Evolutionary conservation across 495 filamentous ascomycete species (phyloP), one percentile per base, ranked within the genome.

Genomic region (Neurospora africana): DNA sequence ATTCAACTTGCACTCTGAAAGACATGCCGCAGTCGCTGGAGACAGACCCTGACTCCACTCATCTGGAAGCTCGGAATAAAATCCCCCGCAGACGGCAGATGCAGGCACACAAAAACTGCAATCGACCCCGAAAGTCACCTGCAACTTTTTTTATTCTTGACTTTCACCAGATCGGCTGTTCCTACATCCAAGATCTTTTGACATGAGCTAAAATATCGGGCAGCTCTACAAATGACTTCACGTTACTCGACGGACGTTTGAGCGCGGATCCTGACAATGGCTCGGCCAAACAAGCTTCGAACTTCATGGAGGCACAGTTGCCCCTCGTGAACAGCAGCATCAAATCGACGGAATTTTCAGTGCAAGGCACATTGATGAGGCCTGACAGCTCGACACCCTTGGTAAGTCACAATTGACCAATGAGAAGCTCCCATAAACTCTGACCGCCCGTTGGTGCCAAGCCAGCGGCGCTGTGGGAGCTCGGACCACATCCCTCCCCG

Each of bases 331-430:
- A 33, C 27, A 27, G 6, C 53, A 58, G 23, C 47, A 19, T 9
- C 53, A 35, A 65, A 65, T 65, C 53, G 15, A 65, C 53, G 53
- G 15, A 65, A 17, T 65, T 17, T 33, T 8, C 19, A 65, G 53
- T 65, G 27, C 27, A 61, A 61, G 53, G 53, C 53, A 36, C 36
- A 36, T 61, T 10, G 23, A 58, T 17, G 23, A 27, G 47, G 11
- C 11, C 21, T 53, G 44, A 13, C 41, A 44, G 19, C n/a, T 44
- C n/a, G n/a, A 44, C 47, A 58, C 47, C 44, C n/a, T 23, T 58
- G 53, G 53, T 65, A 15, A 65, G 15, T 43, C 5, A 43, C 68
- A 40, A 72, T 72, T 72, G 71, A 68, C 68, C 71, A 72, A 72
- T 72, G 30, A 70, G 30, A 53, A 70, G 41, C 30, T 21, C 6